Evolutionary conservation across 345 rosid species (phyloP).

Genomic region (Litchi chinensis): DNA sequence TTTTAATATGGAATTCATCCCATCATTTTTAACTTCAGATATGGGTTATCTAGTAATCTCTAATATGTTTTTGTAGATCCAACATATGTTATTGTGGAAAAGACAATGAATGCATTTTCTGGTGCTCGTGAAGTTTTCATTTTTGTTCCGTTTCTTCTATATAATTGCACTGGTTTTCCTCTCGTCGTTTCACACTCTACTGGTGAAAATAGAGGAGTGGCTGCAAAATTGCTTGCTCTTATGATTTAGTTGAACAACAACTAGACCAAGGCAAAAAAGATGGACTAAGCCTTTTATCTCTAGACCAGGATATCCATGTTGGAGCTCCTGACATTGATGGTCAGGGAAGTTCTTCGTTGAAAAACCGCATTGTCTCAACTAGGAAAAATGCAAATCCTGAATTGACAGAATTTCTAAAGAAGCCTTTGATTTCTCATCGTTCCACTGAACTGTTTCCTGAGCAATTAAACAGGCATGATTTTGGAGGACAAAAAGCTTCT

Average conservation of each 20-base stretch:
- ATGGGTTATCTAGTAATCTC: background rate
- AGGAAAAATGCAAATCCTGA: slow-evolving; percentile 31
- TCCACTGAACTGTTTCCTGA: slow-evolving; percentile 15
- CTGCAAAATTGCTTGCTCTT: slow-evolving; percentile 71
- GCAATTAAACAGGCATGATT: slow-evolving; percentile 34
- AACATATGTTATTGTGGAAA: slow-evolving; percentile 66
- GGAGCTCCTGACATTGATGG: slow-evolving; percentile 34
- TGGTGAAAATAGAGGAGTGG: slow-evolving; percentile 48
- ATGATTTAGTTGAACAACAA: slow-evolving; percentile 59
- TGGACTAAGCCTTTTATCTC: slow-evolving; percentile 68
- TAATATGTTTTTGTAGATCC: slow-evolving; percentile 50
- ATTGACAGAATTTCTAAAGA: slow-evolving; percentile 33
- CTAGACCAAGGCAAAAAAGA: slow-evolving; percentile 48
- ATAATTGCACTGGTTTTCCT: slow-evolving; percentile 82
- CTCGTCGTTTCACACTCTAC: slow-evolving; percentile 62
- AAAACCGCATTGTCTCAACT: slow-evolving; percentile 39
- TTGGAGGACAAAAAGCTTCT: slow-evolving; percentile 32
- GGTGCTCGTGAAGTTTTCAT: slow-evolving; percentile 83
- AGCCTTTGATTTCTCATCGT: slow-evolving; percentile 41
- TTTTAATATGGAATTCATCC: too few relatives aligned
- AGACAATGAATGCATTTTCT: slow-evolving; percentile 79
- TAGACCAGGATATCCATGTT: slow-evolving; percentile 42
- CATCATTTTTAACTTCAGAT: too few relatives aligned
- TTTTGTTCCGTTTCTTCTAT: slow-evolving; percentile 76
- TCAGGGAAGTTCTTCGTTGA: slow-evolving; percentile 39